Base-by-base conservation (phyloP, 352 stramenopile species). In the Plasmopara viticola region DNA sequence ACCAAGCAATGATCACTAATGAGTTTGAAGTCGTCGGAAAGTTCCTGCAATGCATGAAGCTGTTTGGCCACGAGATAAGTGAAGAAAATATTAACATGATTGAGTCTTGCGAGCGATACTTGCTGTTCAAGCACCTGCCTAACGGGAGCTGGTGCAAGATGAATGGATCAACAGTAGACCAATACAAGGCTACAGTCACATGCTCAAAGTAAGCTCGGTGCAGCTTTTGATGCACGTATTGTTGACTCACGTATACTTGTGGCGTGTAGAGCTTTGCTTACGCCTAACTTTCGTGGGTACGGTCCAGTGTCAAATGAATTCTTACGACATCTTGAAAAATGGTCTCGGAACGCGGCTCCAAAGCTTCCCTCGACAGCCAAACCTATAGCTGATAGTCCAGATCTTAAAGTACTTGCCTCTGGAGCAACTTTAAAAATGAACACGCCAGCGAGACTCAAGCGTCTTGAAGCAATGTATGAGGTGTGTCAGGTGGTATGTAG, bases 181-280 rank as follows among this genome's bases (percentile, higher is more conserved):
- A 84, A 53, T 94, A 86, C 66, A 94, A 94, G 45, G 64, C 81
- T 2, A 94, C 84, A 1, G 76, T 86, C 25, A 80, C 74, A 4
- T 94, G 84, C 47, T 66, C 83, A 4, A 94, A 90, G 82, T 93
- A 69, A 58, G 77, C 76, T 35, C 5, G 6, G 1, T 30, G 2
- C 10, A 9, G 17, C 18, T 17, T 2, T 42, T 33, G 18, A 7
- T 18, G 33, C 13, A 50, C 14, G 2, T 14, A 25, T n/a, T 37
- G 10, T 18, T 61, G 13, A 68, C 39, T 42, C 33, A 43, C 15
- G 0, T n/a, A 35, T 44, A 9, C 15, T 44, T 44, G 10, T 37
- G 29, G 20, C 40, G 9, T 60, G 46, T 55, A 90, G 79, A 66
- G 78, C 72, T 9, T 59, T 91, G 7, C 53, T 81, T 5, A 66